phyloP scores from a whole-genome alignment of 495 filamentous ascomycete species.

The Neurospora discreta region DNA sequence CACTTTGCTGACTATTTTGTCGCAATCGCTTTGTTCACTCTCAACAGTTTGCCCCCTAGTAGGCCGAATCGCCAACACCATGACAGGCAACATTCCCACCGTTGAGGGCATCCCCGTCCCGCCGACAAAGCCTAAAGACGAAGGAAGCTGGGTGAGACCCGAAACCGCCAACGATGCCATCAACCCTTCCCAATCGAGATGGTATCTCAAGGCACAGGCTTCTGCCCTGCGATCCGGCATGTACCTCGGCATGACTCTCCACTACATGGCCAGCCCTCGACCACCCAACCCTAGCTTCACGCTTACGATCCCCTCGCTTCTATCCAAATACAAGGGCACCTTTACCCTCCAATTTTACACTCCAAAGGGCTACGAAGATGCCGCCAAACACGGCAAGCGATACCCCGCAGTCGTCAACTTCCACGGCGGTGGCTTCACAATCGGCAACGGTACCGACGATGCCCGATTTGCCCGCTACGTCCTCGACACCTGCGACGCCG shows the following conservation, averaged over 20 bases:
- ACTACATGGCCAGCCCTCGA: slow-evolving; percentile 54
- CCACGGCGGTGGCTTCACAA: slow-evolving; percentile 69
- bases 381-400: slow-evolving; percentile 41
- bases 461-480: slow-evolving; percentile 52
- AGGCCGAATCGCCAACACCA: neutral
- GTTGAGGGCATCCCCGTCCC: slow-evolving; percentile 29
- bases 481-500: slow-evolving; percentile 40
- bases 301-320: slow-evolving; percentile 48
- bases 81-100: slow-evolving; percentile 13
- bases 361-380: slow-evolving; percentile 48
- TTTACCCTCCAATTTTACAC: slow-evolving; percentile 75
- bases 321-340: slow-evolving; percentile 39
- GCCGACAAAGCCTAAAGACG: slow-evolving; percentile 5
- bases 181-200: slow-evolving; percentile 39
- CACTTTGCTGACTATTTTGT: neutral
- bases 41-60: neutral
- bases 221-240: slow-evolving; percentile 68
- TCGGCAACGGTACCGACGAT: slow-evolving; percentile 62
- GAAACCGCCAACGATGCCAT: slow-evolving; percentile 29
- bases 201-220: slow-evolving; percentile 63
- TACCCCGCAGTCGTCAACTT: slow-evolving; percentile 61
- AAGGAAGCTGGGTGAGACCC: slow-evolving; percentile 9
- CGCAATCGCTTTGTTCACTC: neutral
- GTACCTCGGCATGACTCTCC: slow-evolving; percentile 66
- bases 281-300: slow-evolving; percentile 59